Evolutionary conservation across 306 rosid species (phyloP), one percentile per base, ranked within the genome.

Genomic region (Quercus engelmannii): DNA sequence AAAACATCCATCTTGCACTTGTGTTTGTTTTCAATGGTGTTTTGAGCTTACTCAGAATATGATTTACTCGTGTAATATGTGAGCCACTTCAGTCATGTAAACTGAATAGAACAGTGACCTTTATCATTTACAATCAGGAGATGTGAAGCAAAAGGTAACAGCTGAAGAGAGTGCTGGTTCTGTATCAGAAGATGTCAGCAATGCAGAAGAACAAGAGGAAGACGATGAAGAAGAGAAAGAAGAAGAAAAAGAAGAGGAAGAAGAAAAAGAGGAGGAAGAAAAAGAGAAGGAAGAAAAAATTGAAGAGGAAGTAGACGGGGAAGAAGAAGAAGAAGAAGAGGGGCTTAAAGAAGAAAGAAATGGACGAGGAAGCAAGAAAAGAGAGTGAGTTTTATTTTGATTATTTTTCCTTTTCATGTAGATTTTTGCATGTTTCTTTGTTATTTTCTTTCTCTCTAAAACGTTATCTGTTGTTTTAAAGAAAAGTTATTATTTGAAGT

Each of bases 101-200:
- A 71, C 68, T 38, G 75, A 72, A 56, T 78, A 67, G 72, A 55
- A 26, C 46, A 65, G 55, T 38, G 55, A n/a, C 59, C n/a, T 35
- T 76, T 57, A 33, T 56, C 59, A 31, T 73, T 25, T 68, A 59
- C 65, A 70, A 31, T 80, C 80, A 77, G 87, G 30, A 77, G 77
- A 55, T 77, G 57, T 80, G 64, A 74, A 80, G 73, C 72, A 77
- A 49, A 77, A 69, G 63, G 30, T 76, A 76, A 74, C 30, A 75
- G 77, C 31, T 49, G 82, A 80, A 35, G 85, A 77, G 38, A 84
- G 71, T 73, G 78, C 74, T 41, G 49, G 70, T 74, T 77, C 82
- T 73, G 55, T 76, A 33, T 80, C 80, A 41, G 77, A 83, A 74
- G 78, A 63, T 35, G 76, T 21, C 25, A 68, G 61, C 70, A 80